These are phyloP conservation scores for Penicillium longicatenatum DNA, from an alignment of 495 filamentous ascomycete genomes.

Conservation along the genomic window DNA sequence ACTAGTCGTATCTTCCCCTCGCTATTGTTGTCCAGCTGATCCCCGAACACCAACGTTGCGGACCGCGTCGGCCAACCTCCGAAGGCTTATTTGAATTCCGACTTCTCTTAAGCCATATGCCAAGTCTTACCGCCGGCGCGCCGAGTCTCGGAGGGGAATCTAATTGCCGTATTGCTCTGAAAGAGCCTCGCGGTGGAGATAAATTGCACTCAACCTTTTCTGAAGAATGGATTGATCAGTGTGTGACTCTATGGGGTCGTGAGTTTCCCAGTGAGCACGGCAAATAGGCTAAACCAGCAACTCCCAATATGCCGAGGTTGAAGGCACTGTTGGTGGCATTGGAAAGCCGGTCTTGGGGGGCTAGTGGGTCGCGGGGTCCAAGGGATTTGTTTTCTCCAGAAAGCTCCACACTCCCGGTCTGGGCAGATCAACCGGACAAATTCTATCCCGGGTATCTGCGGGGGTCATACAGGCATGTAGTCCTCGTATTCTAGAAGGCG, in stretches of 20 bases:
- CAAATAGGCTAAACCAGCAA: slow-evolving; percentile 15
- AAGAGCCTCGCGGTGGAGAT: slow-evolving; percentile 3
- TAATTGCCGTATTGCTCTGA: slow-evolving; percentile 5
- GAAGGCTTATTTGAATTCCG: slow-evolving; percentile 17
- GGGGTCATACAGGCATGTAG: background rate
- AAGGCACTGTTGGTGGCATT: background rate
- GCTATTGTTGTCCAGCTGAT: background rate
- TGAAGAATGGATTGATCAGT: background rate
- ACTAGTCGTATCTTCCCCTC: background rate
- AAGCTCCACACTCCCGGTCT: slow-evolving; percentile 13
- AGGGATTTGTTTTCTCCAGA: slow-evolving; percentile 1
- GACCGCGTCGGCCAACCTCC: slow-evolving; percentile 18
- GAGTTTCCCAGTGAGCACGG: background rate
- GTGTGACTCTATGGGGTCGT: background rate
- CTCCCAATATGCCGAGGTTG: slow-evolving; percentile 3
- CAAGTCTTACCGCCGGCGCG: slow-evolving; percentile 22
- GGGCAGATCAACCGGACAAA: slow-evolving; percentile 4
- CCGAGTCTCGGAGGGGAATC: slow-evolving; percentile 15
- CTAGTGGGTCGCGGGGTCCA: background rate
- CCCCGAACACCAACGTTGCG: background rate
- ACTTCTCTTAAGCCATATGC: slow-evolving; percentile 6
- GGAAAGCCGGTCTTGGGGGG: background rate
- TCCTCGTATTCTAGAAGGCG: background rate
- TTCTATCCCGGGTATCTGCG: slow-evolving; percentile 4
- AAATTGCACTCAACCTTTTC: background rate